Conservation (phyloP, 352 stramenopile genomes). For the Pythium plurisporium region DNA sequence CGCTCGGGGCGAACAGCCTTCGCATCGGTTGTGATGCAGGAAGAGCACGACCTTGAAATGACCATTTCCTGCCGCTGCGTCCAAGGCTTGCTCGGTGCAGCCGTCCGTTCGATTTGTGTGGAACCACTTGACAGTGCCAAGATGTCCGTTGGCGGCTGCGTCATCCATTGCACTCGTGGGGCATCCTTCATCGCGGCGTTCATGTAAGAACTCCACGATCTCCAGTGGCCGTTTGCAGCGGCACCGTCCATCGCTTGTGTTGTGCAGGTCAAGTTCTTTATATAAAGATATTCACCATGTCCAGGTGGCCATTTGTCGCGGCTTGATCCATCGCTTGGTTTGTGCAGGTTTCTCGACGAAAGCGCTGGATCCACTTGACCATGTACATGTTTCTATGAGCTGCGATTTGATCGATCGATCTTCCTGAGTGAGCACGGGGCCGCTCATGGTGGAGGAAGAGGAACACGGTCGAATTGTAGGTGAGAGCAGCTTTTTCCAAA, state of each 20-base stretch:
- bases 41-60: neutral
- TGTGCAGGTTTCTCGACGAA: neutral
- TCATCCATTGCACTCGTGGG: neutral
- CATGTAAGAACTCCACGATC: neutral
- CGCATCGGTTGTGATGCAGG: neutral
- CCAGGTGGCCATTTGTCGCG: neutral
- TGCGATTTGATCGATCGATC: neutral
- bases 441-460: neutral
- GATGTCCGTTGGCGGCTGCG: neutral
- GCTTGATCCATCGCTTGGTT: neutral
- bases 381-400: neutral
- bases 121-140: neutral
- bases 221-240: neutral
- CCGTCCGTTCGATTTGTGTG: neutral
- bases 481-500: too few relatives aligned
- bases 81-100: neutral
- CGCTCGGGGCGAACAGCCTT: neutral
- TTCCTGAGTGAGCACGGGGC: neutral
- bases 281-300: neutral
- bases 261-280: neutral
- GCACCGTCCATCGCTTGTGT: neutral
- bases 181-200: neutral
- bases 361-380: neutral
- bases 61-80: neutral
- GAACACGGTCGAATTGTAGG: too few relatives aligned